Conservation (phyloP, 305 asterid species). For the Fraxinus angustifolia region DNA sequence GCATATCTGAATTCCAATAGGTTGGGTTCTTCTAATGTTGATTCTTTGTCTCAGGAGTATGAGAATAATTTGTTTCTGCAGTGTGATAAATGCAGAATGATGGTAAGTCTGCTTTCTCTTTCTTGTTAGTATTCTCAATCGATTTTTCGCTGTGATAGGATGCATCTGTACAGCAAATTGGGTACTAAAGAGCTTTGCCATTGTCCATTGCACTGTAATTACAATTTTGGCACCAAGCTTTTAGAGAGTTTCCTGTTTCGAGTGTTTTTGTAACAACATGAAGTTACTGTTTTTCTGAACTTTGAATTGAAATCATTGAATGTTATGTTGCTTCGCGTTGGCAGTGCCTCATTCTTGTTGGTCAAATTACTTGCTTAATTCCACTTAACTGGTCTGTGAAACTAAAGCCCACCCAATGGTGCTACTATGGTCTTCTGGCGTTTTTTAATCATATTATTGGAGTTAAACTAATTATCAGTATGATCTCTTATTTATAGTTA, state of each 20-base stretch:
- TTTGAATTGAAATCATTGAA: conserved; percentile 6
- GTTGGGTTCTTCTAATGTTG: conserved; percentile 25
- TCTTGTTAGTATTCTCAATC: conserved; percentile 19
- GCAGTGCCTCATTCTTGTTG: conserved; percentile 9
- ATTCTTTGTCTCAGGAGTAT: conserved; percentile 68
- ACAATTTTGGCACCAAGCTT: conserved; percentile 8
- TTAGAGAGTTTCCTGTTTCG: conserved; percentile 14
- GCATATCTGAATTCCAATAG: not conserved
- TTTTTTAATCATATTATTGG: conserved; percentile 18
- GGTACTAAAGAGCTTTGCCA: conserved; percentile 11
- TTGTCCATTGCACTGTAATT: conserved; percentile 2
- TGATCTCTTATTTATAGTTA: not conserved
- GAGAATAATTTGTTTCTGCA: conserved; percentile 96
- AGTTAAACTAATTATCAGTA: conserved; percentile 10
- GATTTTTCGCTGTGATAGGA: conserved; percentile 12
- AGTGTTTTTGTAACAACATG: conserved; percentile 10
- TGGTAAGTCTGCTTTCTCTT: conserved; percentile 52
- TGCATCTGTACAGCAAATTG: conserved; percentile 15
- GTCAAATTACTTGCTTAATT: conserved; percentile 21
- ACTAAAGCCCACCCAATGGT: conserved; percentile 7
- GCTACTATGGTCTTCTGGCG: conserved; percentile 17
- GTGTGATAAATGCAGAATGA: conserved; percentile 99
- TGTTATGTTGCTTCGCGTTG: conserved; percentile 8
- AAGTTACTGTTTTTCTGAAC: not conserved
- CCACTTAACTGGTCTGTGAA: conserved; percentile 19